Base-by-base conservation (phyloP, 805 yeast genomes). In the Lipomyces lipofer region DNA sequence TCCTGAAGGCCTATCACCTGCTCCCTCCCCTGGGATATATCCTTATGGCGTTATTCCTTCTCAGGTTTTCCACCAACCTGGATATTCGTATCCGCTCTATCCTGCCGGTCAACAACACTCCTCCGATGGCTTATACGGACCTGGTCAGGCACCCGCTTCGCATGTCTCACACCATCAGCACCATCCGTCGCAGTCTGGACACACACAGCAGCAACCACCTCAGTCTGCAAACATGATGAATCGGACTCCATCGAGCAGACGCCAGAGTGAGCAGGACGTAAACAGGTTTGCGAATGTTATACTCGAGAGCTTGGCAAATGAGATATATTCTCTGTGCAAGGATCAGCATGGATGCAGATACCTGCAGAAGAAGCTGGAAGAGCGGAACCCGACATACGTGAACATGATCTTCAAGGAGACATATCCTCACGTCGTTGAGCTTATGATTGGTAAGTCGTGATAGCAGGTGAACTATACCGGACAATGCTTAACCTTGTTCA, bases 301-400 rank as follows among this genome's bases (percentile, higher is more conserved):
- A 2, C 71, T 83, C 56, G 75, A 74, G 42, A 77, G 76, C 36
- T 65, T 85, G 58, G 69, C 63, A 25, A 69, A 67, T 43, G 90
- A 88, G 58, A 85, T 92, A 49, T 86, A 81, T 66, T 78, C 87
- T 0, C 75, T 94, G 59, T 91, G 98, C 73, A 88, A 85, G 66
- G 99, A 92, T 69, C 98, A 92, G 72, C 97, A 92, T 68, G 98
- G 99, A 7, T 92, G 98, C 68, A 78, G 99, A 55, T 90, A 87
- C 69, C 73, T 92, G 59, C 99, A 92, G 71, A 82, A 86, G 59
- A 95, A 90, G 68, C 76, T 94, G 62, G 96, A 89, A 63, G 69
- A 75, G 52, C 55, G 62, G 15, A 68, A 68, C 46, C 68, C 70
- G 3, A 59, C 46, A n/a, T 62, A 69, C 28, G 49, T 69, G 32